Base-by-base conservation (phyloP, 2,329 filamentous ascomycete genomes). In the Neopestalotiopsis clavispora region DNA sequence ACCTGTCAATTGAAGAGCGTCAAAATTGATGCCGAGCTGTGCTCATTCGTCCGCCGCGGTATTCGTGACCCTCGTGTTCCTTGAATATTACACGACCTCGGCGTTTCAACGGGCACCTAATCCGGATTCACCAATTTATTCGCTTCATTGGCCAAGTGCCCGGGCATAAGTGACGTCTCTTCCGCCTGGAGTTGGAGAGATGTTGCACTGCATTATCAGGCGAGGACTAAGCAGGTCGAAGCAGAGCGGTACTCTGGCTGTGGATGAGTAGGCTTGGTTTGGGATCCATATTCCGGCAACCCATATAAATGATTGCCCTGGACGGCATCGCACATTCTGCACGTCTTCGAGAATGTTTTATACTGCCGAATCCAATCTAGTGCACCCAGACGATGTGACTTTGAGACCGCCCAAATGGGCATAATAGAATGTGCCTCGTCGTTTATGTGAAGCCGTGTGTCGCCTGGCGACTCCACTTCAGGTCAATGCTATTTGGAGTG, bases 311-410 rank as follows among this genome's bases (percentile, higher is more conserved):
- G 14, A 14, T 30, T 60, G 23, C 17, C 57, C 30, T 38, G 13
- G 20, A 52, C 23, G 23, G n/a, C 57, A 17, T 66, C 64, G 49
- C 34, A 67, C 23, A 28, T 67, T 67, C 65, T 56, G 40, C 56
- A 56, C 32, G 38, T 7, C 30, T 67, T 67, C 65, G 65, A 67
- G 65, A 67, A 67, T 30, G 56, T 67, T 42, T 60, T 60, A 58
- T 58, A 60, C 52, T 67, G 65, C 65, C 56, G 23, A 42, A 67
- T 59, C 14, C 17, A 49, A 38, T 23, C 23, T 67, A 67, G 65
- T 32, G 65, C 23, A 56, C n/a, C 64, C 20, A 49, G 52, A 32
- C n/a, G 58, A 59, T 67, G 56, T 56, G 28, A 67, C 56, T 30
- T 60, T n/a, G 32, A 56, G 10, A 4, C 10, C 23, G 20, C 45